Conservation (phyloP, 208 protist species). For the Phytomonas serpens region DNA sequence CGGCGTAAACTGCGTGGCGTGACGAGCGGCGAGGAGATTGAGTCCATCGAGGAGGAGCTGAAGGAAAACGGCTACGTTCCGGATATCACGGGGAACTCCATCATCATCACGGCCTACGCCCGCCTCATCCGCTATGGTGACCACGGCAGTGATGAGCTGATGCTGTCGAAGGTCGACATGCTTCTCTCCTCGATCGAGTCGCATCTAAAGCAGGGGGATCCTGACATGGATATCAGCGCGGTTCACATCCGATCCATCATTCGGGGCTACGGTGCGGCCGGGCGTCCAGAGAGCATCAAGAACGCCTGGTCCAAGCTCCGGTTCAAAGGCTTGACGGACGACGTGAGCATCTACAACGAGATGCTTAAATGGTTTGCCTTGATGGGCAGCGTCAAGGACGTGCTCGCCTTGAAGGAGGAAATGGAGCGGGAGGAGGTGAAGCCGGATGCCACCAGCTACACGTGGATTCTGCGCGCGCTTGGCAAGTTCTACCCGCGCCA, state of each 20-base stretch:
- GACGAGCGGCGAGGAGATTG: slow-evolving; percentile 57
- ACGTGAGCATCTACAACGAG: slow-evolving; percentile 84
- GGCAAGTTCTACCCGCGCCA: slow-evolving; percentile 84
- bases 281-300: slow-evolving; percentile 63
- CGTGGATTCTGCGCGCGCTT: slow-evolving; percentile 66
- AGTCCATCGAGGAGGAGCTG: slow-evolving; percentile 52
- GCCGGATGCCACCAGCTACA: slow-evolving; percentile 64
- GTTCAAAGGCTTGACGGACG: slow-evolving; percentile 46
- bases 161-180: slow-evolving; percentile 84
- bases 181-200: slow-evolving; percentile 81
- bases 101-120: slow-evolving; percentile 81
- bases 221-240: slow-evolving; percentile 78
- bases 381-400: slow-evolving; percentile 84
- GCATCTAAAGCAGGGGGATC: slow-evolving; percentile 71
- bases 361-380: slow-evolving; percentile 82
- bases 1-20: slow-evolving; percentile 72
- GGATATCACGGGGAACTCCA: slow-evolving; percentile 77
- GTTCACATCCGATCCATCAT: slow-evolving; percentile 80
- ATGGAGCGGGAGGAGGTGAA: slow-evolving; percentile 47
- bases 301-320: slow-evolving; percentile 70
- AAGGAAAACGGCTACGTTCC: slow-evolving; percentile 53
- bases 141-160: slow-evolving; percentile 73
- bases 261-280: slow-evolving; percentile 78
- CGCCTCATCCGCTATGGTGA: slow-evolving; percentile 81
- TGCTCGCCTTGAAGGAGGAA: slow-evolving; percentile 51